Base-by-base conservation (phyloP, 495 filamentous ascomycete species). In the Podospora sp. region DNA sequence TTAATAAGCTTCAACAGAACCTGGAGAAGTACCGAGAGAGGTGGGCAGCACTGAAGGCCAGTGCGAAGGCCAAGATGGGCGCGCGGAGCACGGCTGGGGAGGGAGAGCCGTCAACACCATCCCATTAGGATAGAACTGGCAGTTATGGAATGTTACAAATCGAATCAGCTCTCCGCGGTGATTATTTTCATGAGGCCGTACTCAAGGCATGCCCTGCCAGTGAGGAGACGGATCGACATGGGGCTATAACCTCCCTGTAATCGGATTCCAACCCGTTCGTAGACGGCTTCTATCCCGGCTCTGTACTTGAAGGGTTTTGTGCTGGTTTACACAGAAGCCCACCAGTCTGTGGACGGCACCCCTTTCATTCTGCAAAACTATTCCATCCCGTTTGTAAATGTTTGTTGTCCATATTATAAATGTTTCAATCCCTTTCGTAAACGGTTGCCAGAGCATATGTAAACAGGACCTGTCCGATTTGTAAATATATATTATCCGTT, bases 11-110 rank as follows among this genome's bases (percentile, higher is more conserved):
- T 53, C 84, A 86, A 52, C 82, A 79, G 49, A 87, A 89, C 6
- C 77, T 94, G 21, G 81, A 82, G 14, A 83, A 87, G 65, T 96
- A 96, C 74, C 76, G 90, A 27, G 89, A 92, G 62, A 83, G 87
- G 67, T 97, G 91, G 90, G 90, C 96, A 77, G 89, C 89, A 76
- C 80, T 97, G 72, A 94, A 95, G 75, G 89, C 91, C 20, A 89
- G 90, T 0, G 93, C 93, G 14, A 93, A 91, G 77, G 88, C 85
- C 1, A 73, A 87, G 57, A 77, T 87, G 46, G 85, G 85, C 66
- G 85, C 76, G 0, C 79, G 79, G 62, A 72, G 62, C 5, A 57
- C 25, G 46, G 50, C 27, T 2, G 56, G 33, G 7, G 67, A 62
- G 8, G 57, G 49, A 27, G 33, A 25, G 14, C 25, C 49, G 1